Conservation (phyloP, 805 yeast species). For the Candida krabiensis region DNA sequence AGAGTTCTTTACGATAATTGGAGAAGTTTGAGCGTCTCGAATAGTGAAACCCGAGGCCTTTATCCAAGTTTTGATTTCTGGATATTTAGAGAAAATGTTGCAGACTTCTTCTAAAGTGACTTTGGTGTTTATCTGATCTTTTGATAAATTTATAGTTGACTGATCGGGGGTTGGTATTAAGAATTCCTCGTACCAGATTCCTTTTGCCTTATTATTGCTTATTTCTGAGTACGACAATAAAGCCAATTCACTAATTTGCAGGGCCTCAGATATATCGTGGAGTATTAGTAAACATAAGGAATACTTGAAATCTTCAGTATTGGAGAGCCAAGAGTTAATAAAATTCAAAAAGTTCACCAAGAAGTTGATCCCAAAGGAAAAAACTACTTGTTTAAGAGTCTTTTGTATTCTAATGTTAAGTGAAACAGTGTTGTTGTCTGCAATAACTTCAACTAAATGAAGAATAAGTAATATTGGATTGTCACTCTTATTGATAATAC, state of each 20-base stretch:
- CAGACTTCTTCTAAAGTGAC: slow-evolving; percentile 7
- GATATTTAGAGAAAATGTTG: slow-evolving; percentile 6
- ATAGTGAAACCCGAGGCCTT: slow-evolving; percentile 12
- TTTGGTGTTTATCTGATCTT: not conserved
- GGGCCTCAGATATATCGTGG: slow-evolving; percentile 7
- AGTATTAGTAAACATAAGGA: slow-evolving; percentile 20
- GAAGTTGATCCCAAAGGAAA: slow-evolving; percentile 24
- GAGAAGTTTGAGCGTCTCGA: slow-evolving; percentile 5
- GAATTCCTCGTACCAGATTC: slow-evolving; percentile 20
- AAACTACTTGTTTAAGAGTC: slow-evolving; percentile 26
- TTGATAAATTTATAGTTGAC: not conserved
- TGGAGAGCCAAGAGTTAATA: slow-evolving; percentile 20
- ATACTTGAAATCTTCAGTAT: slow-evolving; percentile 17
- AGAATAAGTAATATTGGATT: slow-evolving; percentile 43
- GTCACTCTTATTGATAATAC: slow-evolving; percentile 39
- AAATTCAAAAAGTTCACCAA: slow-evolving; percentile 23
- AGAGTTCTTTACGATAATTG: slow-evolving; percentile 15
- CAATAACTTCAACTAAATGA: slow-evolving; percentile 36
- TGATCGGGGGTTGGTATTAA: slow-evolving; percentile 6
- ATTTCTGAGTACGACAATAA: slow-evolving; percentile 9
- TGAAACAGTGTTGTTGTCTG: slow-evolving; percentile 21
- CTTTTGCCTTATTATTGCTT: slow-evolving; percentile 5
- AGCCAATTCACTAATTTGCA: slow-evolving; percentile 11
- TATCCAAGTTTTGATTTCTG: slow-evolving; percentile 15
- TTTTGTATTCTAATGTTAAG: slow-evolving; percentile 26